Percentiles rank a stretch among this genome's conserved stretches.
Conservation (phyloP, 495 filamentous ascomycete species). For the Sphaerosporella brunnea region DNA sequence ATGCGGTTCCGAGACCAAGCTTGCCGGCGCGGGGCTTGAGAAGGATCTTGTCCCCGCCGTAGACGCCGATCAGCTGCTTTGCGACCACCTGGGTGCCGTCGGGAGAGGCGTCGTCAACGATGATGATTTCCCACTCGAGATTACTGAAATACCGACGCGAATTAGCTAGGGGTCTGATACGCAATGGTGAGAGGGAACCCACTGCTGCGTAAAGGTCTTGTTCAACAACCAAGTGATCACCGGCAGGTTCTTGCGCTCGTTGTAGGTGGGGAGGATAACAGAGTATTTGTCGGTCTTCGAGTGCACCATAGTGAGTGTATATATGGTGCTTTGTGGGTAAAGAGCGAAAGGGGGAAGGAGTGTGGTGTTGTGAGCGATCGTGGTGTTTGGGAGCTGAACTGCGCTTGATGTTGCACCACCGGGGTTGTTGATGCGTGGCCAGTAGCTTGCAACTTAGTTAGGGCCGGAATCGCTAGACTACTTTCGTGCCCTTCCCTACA, state of each 20-base stretch:
- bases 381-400: too few species aligned
- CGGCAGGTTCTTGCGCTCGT: slow-evolving; percentile 91
- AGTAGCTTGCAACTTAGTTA: too few species aligned
- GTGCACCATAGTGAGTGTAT: too few species aligned
- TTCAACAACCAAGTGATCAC: slow-evolving; percentile 88
- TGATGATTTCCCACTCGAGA: slow-evolving; percentile 93
- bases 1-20: slow-evolving; percentile 89
- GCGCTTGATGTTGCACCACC: too few species aligned
- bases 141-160: too few species aligned
- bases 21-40: slow-evolving; percentile 81
- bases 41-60: slow-evolving; percentile 53
- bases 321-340: too few species aligned
- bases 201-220: slow-evolving; percentile 76
- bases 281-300: slow-evolving; percentile 64
- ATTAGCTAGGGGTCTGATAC: too few species aligned
- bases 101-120: slow-evolving; percentile 88
- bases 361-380: too few species aligned
- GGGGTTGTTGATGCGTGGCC: too few species aligned
- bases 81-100: slow-evolving; percentile 86
- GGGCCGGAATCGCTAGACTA: too few species aligned
- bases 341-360: too few species aligned
- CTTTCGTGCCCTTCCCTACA: too few species aligned
- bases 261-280: slow-evolving; percentile 93
- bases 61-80: slow-evolving; percentile 70
- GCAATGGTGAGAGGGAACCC: slow-evolving; percentile 15